These are phyloP conservation scores for Claviceps digitariae DNA, from an alignment of 2,329 filamentous ascomycete genomes.

Conservation along the genomic window DNA sequence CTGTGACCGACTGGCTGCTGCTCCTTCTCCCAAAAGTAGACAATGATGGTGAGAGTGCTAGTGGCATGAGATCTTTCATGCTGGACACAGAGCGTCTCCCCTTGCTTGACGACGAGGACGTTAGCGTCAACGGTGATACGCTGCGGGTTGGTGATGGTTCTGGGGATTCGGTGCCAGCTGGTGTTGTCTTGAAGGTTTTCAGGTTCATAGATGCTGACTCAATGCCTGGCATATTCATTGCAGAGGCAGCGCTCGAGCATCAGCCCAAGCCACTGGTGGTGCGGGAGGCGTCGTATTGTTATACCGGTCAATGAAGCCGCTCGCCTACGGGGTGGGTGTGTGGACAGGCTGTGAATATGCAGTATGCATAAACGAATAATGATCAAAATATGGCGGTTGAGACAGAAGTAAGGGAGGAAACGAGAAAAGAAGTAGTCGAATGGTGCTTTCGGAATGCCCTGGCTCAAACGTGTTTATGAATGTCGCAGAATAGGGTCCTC, in stretches of 20 bases:
- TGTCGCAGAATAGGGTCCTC: slow-evolving; percentile 1
- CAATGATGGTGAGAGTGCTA: slow-evolving; percentile 19
- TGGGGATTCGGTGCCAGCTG: not conserved
- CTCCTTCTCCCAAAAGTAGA: slow-evolving; percentile 12
- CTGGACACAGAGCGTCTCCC: slow-evolving; percentile 23
- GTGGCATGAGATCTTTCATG: slow-evolving; percentile 26
- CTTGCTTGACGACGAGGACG: slow-evolving; percentile 9
- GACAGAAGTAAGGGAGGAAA: not conserved
- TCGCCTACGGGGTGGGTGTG: not conserved
- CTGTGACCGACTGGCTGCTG: slow-evolving; percentile 7
- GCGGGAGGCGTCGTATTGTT: slow-evolving; percentile 4
- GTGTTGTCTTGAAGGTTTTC: not conserved
- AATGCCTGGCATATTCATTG: slow-evolving; percentile 3
- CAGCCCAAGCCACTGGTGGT: slow-evolving; percentile 4
- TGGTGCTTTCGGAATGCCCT: not conserved
- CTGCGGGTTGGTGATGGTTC: slow-evolving; percentile 1
- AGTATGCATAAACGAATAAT: not conserved
- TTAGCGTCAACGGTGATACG: slow-evolving; percentile 6
- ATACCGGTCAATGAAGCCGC: not conserved
- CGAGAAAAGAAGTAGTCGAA: not conserved
- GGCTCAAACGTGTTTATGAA: not conserved
- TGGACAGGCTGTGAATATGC: not conserved
- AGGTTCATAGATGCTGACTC: slow-evolving; percentile 4
- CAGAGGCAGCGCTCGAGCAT: slow-evolving; percentile 2
- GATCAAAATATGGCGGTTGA: not conserved